Evolutionary conservation across 768 basidiomycete species (phyloP).

Genomic region (Pisolithus tinctorius): DNA sequence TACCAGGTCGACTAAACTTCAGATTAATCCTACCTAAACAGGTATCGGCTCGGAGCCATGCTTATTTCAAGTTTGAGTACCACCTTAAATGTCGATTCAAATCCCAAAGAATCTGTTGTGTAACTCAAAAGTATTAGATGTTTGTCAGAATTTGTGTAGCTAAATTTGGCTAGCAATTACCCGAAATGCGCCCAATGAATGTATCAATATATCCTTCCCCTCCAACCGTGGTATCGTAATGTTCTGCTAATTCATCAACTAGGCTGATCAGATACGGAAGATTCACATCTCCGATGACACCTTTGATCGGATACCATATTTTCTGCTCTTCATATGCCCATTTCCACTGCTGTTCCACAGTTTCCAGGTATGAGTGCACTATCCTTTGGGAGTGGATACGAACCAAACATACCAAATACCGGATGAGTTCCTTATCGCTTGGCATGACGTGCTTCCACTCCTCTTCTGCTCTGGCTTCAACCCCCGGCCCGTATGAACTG

Average conservation of each 20-base stretch:
- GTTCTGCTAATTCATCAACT: conserved; percentile 32
- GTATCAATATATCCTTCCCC: conserved; percentile 21
- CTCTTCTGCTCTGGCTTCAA: conserved; percentile 3
- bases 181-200: conserved; percentile 6
- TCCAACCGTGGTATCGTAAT: conserved; percentile 17
- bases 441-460: conserved; percentile 64
- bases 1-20: too few relatives aligned
- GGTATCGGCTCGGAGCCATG: too few relatives aligned
- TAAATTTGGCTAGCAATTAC: too few relatives aligned
- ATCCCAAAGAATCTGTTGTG: too few relatives aligned
- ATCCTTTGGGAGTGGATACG: background rate
- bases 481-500: background rate
- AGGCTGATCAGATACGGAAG: conserved; percentile 33
- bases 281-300: conserved; percentile 33
- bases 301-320: conserved; percentile 43
- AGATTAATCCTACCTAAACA: too few relatives aligned
- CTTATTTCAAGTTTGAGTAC: too few relatives aligned
- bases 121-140: too few relatives aligned
- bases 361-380: background rate
- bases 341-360: conserved; percentile 51
- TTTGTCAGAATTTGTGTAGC: too few relatives aligned
- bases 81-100: too few relatives aligned
- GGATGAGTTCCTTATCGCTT: conserved; percentile 60
- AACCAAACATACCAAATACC: conserved; percentile 50
- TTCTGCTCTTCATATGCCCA: conserved; percentile 55